phyloP scores from a whole-genome alignment of 2,329 filamentous ascomycete species.

The Lachnellula arida region DNA sequence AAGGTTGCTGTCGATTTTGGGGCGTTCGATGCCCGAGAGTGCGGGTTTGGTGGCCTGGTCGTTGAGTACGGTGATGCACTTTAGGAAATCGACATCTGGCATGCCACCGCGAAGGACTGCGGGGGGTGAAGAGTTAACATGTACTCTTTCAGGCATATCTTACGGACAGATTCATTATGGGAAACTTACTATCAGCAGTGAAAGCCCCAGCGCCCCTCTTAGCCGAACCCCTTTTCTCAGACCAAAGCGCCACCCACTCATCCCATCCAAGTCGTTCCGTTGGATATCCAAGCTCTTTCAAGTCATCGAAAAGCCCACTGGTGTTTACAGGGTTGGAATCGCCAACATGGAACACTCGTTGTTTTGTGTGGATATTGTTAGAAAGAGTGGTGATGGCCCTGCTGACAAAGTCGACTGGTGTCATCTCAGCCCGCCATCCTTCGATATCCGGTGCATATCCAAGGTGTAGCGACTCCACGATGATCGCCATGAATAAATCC shows the following conservation, averaged over 20 bases:
- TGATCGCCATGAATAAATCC: conserved; percentile 70
- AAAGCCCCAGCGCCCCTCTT: conserved; percentile 68
- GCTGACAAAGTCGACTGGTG: conserved; percentile 76
- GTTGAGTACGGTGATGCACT: conserved; percentile 67
- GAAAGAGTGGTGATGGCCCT: conserved; percentile 67
- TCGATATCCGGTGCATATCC: conserved; percentile 66
- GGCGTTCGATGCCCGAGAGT: conserved; percentile 53
- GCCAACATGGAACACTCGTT: conserved; percentile 68
- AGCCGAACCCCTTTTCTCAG: conserved; percentile 58
- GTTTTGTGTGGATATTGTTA: conserved; percentile 56
- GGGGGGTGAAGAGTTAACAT: neutral
- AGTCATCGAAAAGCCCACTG: conserved; percentile 57
- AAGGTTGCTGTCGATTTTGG: conserved; percentile 64
- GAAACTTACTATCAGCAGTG: conserved; percentile 56
- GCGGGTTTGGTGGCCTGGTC: conserved; percentile 63
- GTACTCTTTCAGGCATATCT: neutral
- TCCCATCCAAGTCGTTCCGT: conserved; percentile 64
- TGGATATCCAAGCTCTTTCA: conserved; percentile 64
- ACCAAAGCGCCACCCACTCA: conserved; percentile 71
- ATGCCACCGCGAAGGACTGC: conserved; percentile 69
- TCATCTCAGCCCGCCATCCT: conserved; percentile 79
- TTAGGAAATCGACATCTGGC: conserved; percentile 68
- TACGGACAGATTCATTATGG: neutral
- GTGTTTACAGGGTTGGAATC: conserved; percentile 68
- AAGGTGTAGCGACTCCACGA: conserved; percentile 72